phyloP scores from a whole-genome alignment of 345 rosid genomes.

The Geranium brycei region DNA sequence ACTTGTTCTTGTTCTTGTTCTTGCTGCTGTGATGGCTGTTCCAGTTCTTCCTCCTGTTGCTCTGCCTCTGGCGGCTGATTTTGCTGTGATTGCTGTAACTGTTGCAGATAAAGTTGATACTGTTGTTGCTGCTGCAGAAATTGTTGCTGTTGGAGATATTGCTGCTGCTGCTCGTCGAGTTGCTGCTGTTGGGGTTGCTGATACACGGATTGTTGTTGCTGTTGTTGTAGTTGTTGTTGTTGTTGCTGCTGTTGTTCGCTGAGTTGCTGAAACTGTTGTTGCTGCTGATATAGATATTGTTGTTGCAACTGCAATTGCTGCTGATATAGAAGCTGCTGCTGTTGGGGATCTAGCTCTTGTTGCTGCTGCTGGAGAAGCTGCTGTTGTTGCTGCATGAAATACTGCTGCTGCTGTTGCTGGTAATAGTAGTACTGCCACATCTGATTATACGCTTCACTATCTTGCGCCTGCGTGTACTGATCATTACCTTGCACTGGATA shows the following conservation, averaged over 20 bases:
- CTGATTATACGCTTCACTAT: slow-evolving; percentile 46
- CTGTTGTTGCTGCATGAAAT: slow-evolving; percentile 27
- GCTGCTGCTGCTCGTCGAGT: slow-evolving; percentile 2
- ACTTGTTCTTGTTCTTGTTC: neutral
- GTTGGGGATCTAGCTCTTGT: slow-evolving; percentile 12
- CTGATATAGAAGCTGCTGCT: slow-evolving; percentile 18
- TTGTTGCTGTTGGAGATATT: slow-evolving; percentile 4
- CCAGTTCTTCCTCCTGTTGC: slow-evolving; percentile 9
- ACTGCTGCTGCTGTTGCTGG: slow-evolving; percentile 46
- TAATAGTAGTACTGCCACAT: slow-evolving; percentile 75
- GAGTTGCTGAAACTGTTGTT: slow-evolving; percentile 30
- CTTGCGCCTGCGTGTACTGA: slow-evolving; percentile 34
- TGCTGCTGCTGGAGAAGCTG: slow-evolving; percentile 23
- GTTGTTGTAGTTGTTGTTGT: slow-evolving; percentile 22
- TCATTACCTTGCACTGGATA: slow-evolving; percentile 31
- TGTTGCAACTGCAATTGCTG: slow-evolving; percentile 15
- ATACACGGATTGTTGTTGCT: slow-evolving; percentile 5
- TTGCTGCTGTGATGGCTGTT: slow-evolving; percentile 13
- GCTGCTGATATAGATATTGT: slow-evolving; percentile 16
- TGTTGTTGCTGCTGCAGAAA: slow-evolving; percentile 12
- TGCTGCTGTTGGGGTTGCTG: slow-evolving; percentile 10
- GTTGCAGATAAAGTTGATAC: slow-evolving; percentile 31
- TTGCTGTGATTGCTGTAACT: slow-evolving; percentile 10
- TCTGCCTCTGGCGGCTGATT: slow-evolving; percentile 26
- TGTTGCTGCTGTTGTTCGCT: slow-evolving; percentile 34